Evolutionary conservation across 106 monocot genomes (phyloP).

Genomic region (Acorus gramineus): DNA sequence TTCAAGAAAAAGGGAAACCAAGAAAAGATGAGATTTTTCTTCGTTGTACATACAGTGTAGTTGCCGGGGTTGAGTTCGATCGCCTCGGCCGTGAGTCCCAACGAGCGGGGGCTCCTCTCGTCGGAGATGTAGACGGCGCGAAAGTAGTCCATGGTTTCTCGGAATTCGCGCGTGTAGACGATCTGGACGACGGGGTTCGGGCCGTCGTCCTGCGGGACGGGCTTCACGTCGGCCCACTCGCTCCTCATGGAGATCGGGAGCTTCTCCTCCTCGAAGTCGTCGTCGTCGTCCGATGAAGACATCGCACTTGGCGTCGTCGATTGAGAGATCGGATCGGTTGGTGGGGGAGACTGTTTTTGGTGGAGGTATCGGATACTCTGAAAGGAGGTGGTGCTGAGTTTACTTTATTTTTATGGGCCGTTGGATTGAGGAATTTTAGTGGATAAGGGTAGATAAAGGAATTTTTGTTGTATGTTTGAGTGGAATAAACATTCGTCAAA

Average conservation of each 20-base stretch:
- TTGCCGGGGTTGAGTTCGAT: slow-evolving; percentile 77
- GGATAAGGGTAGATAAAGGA: too few species aligned
- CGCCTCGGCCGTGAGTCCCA: slow-evolving; percentile 56
- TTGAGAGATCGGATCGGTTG: too few species aligned
- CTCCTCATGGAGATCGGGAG: slow-evolving; percentile 47
- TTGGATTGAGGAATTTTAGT: too few species aligned
- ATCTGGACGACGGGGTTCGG: slow-evolving; percentile 82
- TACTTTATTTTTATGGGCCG: too few species aligned
- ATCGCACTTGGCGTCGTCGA: neutral
- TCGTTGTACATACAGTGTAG: slow-evolving; percentile 56
- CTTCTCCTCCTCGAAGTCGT: slow-evolving; percentile 9
- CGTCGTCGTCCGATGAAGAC: slow-evolving; percentile 19
- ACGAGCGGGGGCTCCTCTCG: slow-evolving; percentile 65
- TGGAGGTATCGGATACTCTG: too few species aligned
- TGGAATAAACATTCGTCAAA: too few species aligned
- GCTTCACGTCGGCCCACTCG: slow-evolving; percentile 82
- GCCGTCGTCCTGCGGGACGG: slow-evolving; percentile 90
- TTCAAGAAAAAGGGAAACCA: too few species aligned
- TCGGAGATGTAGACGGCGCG: slow-evolving; percentile 73
- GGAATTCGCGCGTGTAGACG: slow-evolving; percentile 70
- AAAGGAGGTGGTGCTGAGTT: too few species aligned
- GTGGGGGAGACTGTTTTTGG: too few species aligned
- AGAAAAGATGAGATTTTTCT: neutral
- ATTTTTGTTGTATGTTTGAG: too few species aligned
- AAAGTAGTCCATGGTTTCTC: slow-evolving; percentile 96